A percentile compares a stretch with the other conserved stretches of the same genome.
These are phyloP conservation scores for Solanum bulbocastanum DNA, from an alignment of 257 asterid genomes.

Conservation along the genomic window DNA sequence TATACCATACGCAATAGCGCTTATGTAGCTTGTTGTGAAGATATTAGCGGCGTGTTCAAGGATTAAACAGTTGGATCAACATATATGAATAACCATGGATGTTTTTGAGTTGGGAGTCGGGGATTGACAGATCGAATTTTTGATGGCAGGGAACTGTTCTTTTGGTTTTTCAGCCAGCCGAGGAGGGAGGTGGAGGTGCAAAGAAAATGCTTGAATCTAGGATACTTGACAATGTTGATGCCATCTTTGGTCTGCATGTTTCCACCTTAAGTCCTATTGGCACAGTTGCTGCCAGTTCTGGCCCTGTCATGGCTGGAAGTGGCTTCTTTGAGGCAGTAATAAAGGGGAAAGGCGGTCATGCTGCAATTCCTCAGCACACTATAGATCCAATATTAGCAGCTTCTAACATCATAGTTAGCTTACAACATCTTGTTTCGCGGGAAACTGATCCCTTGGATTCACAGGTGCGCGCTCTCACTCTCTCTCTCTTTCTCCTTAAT, in stretches of 20 bases:
- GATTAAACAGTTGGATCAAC: background rate
- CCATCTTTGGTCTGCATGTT: conserved; percentile 56
- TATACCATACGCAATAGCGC: background rate
- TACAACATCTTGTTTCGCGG: conserved; percentile 69
- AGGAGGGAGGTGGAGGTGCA: conserved; percentile 73
- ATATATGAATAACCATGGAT: background rate
- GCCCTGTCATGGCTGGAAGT: conserved; percentile 48
- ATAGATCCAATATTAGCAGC: conserved; percentile 55
- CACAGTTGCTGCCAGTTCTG: conserved; percentile 24
- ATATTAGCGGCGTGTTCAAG: background rate
- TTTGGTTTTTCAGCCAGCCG: conserved; percentile 77
- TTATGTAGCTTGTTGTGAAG: background rate
- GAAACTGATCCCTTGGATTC: conserved; percentile 76
- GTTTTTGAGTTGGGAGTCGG: background rate
- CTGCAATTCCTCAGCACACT: conserved; percentile 53
- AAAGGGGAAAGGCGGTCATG: conserved; percentile 69
- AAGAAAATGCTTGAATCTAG: conserved; percentile 52
- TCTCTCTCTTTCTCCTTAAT: background rate
- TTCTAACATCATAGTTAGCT: conserved; percentile 40
- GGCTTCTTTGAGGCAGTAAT: conserved; percentile 56
- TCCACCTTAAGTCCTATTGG: conserved; percentile 27
- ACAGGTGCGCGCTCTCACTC: conserved; percentile 19
- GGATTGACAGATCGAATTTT: background rate
- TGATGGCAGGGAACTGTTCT: conserved; percentile 47
- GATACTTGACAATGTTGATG: conserved; percentile 38